Evolutionary conservation across 2,329 filamentous ascomycete species (phyloP).

Genomic region (Colletotrichum godetiae): DNA sequence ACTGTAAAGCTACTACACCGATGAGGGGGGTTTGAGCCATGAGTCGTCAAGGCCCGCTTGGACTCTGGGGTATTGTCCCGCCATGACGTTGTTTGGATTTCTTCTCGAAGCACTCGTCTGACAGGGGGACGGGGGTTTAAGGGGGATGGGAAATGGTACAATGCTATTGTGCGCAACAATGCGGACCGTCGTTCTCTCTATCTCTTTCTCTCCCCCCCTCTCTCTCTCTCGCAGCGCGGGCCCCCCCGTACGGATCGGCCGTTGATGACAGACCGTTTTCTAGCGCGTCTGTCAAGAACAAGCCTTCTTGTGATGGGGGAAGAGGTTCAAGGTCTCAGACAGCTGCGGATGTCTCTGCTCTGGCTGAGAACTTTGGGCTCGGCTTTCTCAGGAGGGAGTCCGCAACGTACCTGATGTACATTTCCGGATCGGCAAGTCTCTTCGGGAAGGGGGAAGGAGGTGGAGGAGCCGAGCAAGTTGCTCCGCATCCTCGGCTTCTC

Average conservation of each 20-base stretch:
- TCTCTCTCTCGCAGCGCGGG: too few species aligned
- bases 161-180: not conserved
- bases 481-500: not conserved
- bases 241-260: too few species aligned
- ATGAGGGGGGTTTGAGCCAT: constrained; percentile 4
- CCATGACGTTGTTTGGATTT: constrained; percentile 1
- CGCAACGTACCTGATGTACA: not conserved
- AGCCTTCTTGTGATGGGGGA: not conserved
- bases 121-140: not conserved
- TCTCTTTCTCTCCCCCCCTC: too few species aligned
- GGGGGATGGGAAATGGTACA: not conserved
- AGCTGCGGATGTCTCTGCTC: not conserved
- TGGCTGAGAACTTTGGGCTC: not conserved
- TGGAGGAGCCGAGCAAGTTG: not conserved
- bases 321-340: not conserved
- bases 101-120: not conserved
- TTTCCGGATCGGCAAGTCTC: not conserved
- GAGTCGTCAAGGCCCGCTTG: constrained; percentile 13
- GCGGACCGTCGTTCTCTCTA: not conserved
- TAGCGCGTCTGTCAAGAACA: not conserved
- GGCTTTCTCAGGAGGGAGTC: not conserved
- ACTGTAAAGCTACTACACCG: constrained; percentile 13
- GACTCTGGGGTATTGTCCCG: constrained; percentile 5
- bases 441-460: not conserved
- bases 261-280: not conserved